Evolutionary conservation across 345 rosid species (phyloP).

Genomic region (Moringa oleifera): DNA sequence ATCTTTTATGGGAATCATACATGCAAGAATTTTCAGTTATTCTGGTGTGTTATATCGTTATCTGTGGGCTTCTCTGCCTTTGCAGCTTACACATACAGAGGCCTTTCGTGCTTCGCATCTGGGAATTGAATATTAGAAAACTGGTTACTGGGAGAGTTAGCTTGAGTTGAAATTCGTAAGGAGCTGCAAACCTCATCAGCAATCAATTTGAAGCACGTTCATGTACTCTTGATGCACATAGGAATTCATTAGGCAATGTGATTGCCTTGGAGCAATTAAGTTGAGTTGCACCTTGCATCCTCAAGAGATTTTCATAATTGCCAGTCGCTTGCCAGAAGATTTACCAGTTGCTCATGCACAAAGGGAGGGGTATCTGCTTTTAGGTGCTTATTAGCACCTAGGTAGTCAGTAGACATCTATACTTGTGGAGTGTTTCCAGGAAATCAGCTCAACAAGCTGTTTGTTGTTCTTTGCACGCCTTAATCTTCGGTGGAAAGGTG

Average conservation of each 20-base stretch:
- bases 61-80: neutral
- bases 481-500: conserved; percentile 7
- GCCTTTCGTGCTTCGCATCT: neutral
- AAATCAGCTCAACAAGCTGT: conserved; percentile 9
- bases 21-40: neutral
- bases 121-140: conserved; percentile 1
- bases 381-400: conserved; percentile 9
- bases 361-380: conserved; percentile 3
- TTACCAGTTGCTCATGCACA: neutral
- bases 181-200: conserved; percentile 1
- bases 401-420: neutral
- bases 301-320: conserved; percentile 2
- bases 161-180: conserved; percentile 4
- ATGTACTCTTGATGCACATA: conserved; percentile 2
- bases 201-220: conserved; percentile 10
- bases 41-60: neutral
- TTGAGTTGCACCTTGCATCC: conserved; percentile 5
- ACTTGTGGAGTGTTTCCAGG: neutral
- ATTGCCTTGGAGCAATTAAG: conserved; percentile 2
- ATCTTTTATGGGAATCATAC: too few species aligned
- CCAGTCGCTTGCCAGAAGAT: neutral
- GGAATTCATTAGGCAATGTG: neutral
- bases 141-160: neutral
- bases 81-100: conserved; percentile 10
- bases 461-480: conserved; percentile 6